Conservation (phyloP, 2,329 filamentous ascomycete species). For the Coniochaeta hoffmannii region DNA sequence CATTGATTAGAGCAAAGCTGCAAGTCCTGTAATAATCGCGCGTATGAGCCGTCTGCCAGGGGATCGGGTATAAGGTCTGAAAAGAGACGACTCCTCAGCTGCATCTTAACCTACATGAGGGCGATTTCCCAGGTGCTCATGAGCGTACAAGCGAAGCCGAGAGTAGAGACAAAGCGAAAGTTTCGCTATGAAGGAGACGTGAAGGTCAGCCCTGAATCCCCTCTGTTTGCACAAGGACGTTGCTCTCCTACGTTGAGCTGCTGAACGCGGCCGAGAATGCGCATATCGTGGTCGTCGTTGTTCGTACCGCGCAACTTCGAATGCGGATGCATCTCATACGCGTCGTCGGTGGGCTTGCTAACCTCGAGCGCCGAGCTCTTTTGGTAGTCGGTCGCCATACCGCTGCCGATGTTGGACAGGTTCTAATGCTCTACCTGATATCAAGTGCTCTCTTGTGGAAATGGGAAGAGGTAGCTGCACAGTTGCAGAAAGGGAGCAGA, state of each 20-base stretch:
- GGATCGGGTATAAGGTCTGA: background rate
- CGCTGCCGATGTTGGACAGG: conserved; percentile 1
- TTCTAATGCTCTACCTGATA: background rate
- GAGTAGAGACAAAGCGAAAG: conserved; percentile 41
- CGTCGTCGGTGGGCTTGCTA: conserved; percentile 6
- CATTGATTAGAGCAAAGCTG: conserved; percentile 34
- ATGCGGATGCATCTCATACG: conserved; percentile 12
- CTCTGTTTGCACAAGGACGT: background rate
- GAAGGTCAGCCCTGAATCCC: background rate
- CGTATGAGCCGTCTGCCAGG: conserved; percentile 6
- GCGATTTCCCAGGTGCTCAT: conserved; percentile 48
- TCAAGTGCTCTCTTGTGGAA: too few species aligned
- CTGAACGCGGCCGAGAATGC: conserved; percentile 13
- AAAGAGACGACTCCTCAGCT: background rate
- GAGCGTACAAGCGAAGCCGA: conserved; percentile 45
- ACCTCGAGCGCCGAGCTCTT: conserved; percentile 8
- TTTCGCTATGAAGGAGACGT: conserved; percentile 27
- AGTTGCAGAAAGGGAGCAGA: too few species aligned
- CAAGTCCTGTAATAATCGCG: conserved; percentile 16
- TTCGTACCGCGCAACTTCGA: conserved; percentile 16
- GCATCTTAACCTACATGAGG: conserved; percentile 21
- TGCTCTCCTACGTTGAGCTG: conserved; percentile 10
- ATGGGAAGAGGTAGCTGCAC: too few species aligned
- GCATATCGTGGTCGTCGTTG: conserved; percentile 25
- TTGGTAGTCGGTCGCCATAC: background rate